phyloP scores from a whole-genome alignment of 441 rosid species.

The Breynia disticha region DNA sequence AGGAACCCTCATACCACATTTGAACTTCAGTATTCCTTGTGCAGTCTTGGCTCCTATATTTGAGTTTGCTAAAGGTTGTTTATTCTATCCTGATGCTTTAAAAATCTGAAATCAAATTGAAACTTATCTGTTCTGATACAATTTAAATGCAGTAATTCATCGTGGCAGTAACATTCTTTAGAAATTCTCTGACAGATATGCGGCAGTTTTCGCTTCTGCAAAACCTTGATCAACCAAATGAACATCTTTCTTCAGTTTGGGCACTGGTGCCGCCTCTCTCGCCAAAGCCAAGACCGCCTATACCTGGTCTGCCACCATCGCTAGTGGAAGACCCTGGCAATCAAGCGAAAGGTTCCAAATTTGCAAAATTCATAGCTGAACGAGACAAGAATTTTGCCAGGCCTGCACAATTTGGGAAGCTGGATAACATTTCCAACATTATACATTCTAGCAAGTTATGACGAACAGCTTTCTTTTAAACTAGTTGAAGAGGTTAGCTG shows the following conservation, averaged over 20 bases:
- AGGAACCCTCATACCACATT: slow-evolving; percentile 75
- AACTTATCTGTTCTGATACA: background rate
- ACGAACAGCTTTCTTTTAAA: slow-evolving; percentile 8
- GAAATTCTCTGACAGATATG: slow-evolving; percentile 51
- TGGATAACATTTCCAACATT: slow-evolving; percentile 24
- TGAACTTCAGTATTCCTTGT: slow-evolving; percentile 93
- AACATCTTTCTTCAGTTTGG: slow-evolving; percentile 70
- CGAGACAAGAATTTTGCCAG: slow-evolving; percentile 34
- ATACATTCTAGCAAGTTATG: slow-evolving; percentile 60
- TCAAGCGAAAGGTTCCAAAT: slow-evolving; percentile 66
- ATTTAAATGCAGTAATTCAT: background rate
- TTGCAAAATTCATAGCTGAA: slow-evolving; percentile 73
- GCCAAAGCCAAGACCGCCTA: slow-evolving; percentile 41
- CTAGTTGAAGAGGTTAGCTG: too few relatives aligned
- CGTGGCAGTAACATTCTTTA: too few relatives aligned
- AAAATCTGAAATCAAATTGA: background rate
- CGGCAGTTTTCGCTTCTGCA: slow-evolving; percentile 36
- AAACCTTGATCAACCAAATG: slow-evolving; percentile 56
- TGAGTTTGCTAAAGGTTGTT: slow-evolving; percentile 66
- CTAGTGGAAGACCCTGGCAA: slow-evolving; percentile 24
- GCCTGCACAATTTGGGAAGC: slow-evolving; percentile 19
- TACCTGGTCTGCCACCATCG: slow-evolving; percentile 31
- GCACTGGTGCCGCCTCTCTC: slow-evolving; percentile 68
- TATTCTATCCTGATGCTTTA: background rate
- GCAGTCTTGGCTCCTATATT: slow-evolving; percentile 70